Base-by-base conservation (phyloP, 179 eudicot species). In the Vitellaria paradoxa region DNA sequence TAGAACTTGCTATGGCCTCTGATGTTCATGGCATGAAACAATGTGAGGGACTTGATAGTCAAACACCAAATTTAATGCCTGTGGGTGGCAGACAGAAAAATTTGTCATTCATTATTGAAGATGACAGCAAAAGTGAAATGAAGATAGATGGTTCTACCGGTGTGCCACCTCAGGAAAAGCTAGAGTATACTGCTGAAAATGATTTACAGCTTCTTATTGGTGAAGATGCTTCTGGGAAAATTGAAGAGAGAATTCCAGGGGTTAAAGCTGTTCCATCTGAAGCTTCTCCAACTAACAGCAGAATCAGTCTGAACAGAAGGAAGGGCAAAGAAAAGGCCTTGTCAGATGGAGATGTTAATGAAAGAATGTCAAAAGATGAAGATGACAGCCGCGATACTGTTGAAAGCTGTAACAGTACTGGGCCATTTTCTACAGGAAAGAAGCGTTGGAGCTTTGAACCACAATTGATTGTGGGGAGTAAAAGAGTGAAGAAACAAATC, bases 361-460 rank as follows among this genome's bases (percentile, higher is more conserved):
- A 65, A 52, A 81, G 68, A 65, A 57, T 64, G 9, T 78, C 82
- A 18, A 74, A 82, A 46, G 82, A 69, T 20, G 82, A 83, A 46
- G 86, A 86, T 24, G 89, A 84, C 47, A 87, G 90, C 72, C 76
- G 77, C 17, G 90, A 83, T 72, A 89, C 89, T 61, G 88, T 83
- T n/a, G 90, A 89, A 76, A 91, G 95, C 77, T 86, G 88, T 75
- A 84, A 82, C 73, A 89, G 89, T 78, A 84, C 78, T 17, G 79
- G 86, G 18, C 76, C 80, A 10, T 78, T 80, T 63, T 52, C 85
- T 7, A 68, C 30, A 63, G 81, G 87, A 20, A 79, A 75, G 57
- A 89, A 75, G 75, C 61, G 82, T 62, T 23, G 40, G 79, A 70
- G 72, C 67, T 82, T 76, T 77, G 87, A 82, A 64, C 79, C 83